Percentiles rank a stretch among this genome's conserved stretches.
phyloP scores from a whole-genome alignment of 2,329 filamentous ascomycete species.

The Fusarium xylarioides region DNA sequence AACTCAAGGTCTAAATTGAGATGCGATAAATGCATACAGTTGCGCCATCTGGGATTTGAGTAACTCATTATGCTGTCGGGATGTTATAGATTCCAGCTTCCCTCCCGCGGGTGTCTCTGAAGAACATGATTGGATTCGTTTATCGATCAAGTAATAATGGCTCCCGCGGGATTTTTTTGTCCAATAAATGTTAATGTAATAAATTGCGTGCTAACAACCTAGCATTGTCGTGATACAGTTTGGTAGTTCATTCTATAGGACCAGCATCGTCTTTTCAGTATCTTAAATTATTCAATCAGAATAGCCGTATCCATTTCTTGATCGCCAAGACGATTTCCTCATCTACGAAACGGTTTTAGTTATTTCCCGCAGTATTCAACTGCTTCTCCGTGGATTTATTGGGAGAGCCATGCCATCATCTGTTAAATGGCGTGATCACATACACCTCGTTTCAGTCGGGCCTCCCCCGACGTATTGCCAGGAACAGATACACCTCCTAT shows the following conservation, averaged over 20 bases:
- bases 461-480: no score
- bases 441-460: no score
- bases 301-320: no score
- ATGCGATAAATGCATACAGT: rapidly evolving
- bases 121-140: background rate
- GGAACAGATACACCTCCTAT: background rate
- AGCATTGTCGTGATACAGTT: background rate
- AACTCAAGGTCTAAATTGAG: rapidly evolving
- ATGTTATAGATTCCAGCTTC: no score
- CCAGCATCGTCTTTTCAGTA: no score
- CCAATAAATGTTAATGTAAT: background rate
- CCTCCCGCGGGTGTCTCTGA: background rate
- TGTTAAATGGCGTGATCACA: background rate
- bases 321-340: no score
- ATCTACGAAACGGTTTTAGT: background rate
- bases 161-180: background rate
- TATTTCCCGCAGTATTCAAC: background rate
- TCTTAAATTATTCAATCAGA: no score
- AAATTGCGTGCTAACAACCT: background rate
- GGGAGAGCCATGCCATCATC: rapidly evolving
- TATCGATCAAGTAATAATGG: background rate
- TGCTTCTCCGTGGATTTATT: background rate
- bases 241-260: no score
- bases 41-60: background rate
- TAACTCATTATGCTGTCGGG: background rate